Percentiles rank a stretch among this genome's conserved stretches.
Evolutionary conservation across 441 rosid genomes (phyloP).

Genomic region (Euphorbia schlechtendalii): DNA sequence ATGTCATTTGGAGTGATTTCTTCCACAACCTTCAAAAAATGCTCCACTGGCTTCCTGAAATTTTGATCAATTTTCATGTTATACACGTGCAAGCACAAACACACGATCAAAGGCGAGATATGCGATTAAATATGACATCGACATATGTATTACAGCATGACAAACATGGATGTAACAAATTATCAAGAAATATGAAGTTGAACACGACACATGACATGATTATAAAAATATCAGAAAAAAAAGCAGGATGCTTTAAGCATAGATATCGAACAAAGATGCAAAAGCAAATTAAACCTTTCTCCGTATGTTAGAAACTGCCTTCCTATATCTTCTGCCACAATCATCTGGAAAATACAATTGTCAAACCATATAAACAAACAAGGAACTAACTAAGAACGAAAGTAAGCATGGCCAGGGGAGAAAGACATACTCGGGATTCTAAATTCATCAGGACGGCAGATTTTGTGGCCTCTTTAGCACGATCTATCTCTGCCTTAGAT

Average conservation of each 20-base stretch:
- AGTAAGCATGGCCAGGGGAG: not conserved
- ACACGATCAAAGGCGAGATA: not conserved
- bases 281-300: constrained; percentile 44
- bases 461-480: constrained; percentile 74
- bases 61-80: not conserved
- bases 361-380: not conserved
- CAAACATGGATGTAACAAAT: not conserved
- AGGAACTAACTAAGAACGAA: not conserved
- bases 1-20: constrained; percentile 57
- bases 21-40: constrained; percentile 63
- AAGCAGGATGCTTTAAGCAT: not conserved
- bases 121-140: not conserved
- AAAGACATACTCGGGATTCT: constrained; percentile 68
- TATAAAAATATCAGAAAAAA: not conserved
- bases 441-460: constrained; percentile 85
- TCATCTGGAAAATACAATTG: constrained; percentile 42
- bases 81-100: no score
- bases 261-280: not conserved
- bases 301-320: constrained; percentile 85
- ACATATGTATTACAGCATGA: no score
- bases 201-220: not conserved
- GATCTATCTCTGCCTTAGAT: constrained; percentile 50
- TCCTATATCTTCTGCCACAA: constrained; percentile 76
- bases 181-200: not conserved
- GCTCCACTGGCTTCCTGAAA: constrained; percentile 73